Evolutionary conservation across 805 yeast genomes (phyloP).

Genomic region (Lachancea nothofagi): DNA sequence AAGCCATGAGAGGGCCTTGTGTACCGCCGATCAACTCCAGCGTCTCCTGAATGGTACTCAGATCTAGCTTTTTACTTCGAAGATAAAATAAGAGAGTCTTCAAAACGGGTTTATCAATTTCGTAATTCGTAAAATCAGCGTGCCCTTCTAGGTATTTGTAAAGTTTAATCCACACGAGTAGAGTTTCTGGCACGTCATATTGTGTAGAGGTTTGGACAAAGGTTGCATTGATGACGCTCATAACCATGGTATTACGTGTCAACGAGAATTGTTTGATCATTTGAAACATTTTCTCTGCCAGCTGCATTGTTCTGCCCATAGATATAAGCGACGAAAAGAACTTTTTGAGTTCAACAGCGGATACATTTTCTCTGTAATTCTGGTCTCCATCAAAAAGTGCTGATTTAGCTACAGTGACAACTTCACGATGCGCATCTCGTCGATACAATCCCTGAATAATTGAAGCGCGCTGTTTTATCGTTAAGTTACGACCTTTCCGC

Average conservation of each 20-base stretch:
- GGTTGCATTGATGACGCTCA: constrained; percentile 16
- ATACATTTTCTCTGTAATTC: constrained; percentile 13
- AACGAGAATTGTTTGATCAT: constrained; percentile 23
- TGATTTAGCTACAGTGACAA: constrained; percentile 16
- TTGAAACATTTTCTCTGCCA: constrained; percentile 16
- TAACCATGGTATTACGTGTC: constrained; percentile 14
- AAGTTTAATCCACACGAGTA: constrained; percentile 26
- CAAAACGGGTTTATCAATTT: constrained; percentile 16
- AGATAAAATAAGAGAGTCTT: constrained; percentile 18
- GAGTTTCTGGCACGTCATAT: constrained; percentile 4
- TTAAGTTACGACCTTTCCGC: background rate
- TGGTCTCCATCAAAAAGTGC: constrained; percentile 14
- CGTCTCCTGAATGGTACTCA: background rate
- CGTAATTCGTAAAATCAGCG: constrained; percentile 23
- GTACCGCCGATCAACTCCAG: constrained; percentile 6
- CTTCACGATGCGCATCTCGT: constrained; percentile 15
- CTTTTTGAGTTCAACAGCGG: constrained; percentile 17
- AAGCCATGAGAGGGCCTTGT: constrained; percentile 21
- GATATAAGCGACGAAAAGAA: constrained; percentile 18
- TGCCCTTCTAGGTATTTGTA: constrained; percentile 23
- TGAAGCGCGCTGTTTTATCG: constrained; percentile 2
- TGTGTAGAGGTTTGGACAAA: constrained; percentile 12
- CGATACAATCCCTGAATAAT: constrained; percentile 18
- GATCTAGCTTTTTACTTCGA: constrained; percentile 9
- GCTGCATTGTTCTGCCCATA: constrained; percentile 9